Conservation (phyloP, 225 moss, liverwort and hornwort genomes). For the Physcomitrellopsis africana region DNA sequence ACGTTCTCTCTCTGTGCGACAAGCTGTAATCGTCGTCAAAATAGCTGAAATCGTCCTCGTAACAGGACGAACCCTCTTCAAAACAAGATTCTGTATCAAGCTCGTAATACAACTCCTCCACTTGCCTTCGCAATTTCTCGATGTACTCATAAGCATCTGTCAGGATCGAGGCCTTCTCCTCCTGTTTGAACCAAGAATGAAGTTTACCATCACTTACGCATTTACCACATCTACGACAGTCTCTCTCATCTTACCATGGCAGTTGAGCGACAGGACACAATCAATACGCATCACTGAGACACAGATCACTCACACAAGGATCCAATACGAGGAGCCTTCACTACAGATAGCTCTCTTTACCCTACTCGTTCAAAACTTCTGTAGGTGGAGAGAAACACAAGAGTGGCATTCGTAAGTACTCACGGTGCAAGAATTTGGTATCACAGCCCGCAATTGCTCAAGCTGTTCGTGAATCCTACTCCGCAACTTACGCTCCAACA, state of each 20-base stretch:
- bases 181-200: slow-evolving; percentile 12
- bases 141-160: slow-evolving; percentile 47
- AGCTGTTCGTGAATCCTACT: slow-evolving; percentile 46
- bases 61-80: too few species aligned
- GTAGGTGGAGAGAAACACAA: background rate
- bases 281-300: too few species aligned
- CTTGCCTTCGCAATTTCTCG: slow-evolving; percentile 44
- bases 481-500: slow-evolving; percentile 34
- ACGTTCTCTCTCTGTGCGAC: background rate
- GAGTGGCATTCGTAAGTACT: slow-evolving; percentile 15
- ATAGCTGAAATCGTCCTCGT: slow-evolving; percentile 30
- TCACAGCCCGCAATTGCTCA: slow-evolving; percentile 39
- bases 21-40: slow-evolving; percentile 29
- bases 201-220: too few species aligned
- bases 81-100: slow-evolving; percentile 25
- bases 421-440: slow-evolving; percentile 44
- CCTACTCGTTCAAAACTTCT: too few species aligned
- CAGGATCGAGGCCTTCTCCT: slow-evolving; percentile 43
- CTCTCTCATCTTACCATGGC: too few species aligned
- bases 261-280: too few species aligned
- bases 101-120: slow-evolving; percentile 46
- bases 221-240: too few species aligned
- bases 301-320: too few species aligned
- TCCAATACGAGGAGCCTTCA: too few species aligned
- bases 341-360: too few species aligned